Evolutionary conservation across 495 filamentous ascomycete genomes (phyloP).

Genomic region (Cercophora samala): DNA sequence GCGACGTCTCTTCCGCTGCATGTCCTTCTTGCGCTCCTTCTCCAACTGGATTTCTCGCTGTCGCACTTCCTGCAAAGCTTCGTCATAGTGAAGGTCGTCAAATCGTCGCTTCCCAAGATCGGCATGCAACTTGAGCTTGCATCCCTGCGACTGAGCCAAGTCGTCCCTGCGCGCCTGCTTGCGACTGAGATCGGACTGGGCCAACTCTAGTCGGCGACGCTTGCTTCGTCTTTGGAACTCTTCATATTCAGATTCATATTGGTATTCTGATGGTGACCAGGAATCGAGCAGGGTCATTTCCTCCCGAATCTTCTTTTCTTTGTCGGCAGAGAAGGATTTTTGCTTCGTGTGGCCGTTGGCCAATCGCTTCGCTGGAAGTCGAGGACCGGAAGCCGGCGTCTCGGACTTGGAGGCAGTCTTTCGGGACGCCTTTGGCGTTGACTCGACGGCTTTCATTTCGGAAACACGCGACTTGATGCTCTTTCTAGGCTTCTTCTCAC

Average conservation of each 20-base stretch:
- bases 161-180: slow-evolving; percentile 51
- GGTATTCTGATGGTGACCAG: slow-evolving; percentile 63
- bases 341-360: slow-evolving; percentile 51
- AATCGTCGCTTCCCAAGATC: slow-evolving; percentile 50
- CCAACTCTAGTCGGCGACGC: slow-evolving; percentile 62
- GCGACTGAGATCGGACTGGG: slow-evolving; percentile 53
- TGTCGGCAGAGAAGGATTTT: slow-evolving; percentile 56
- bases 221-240: slow-evolving; percentile 50
- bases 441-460: slow-evolving; percentile 37
- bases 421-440: slow-evolving; percentile 40
- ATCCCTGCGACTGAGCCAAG: slow-evolving; percentile 30
- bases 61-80: slow-evolving; percentile 79
- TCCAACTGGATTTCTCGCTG: slow-evolving; percentile 87
- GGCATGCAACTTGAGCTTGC: slow-evolving; percentile 46
- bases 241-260: slow-evolving; percentile 57
- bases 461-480: slow-evolving; percentile 45
- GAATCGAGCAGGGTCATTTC: slow-evolving; percentile 63
- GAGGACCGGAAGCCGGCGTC: slow-evolving; percentile 44
- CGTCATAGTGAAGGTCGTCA: slow-evolving; percentile 50
- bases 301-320: slow-evolving; percentile 65
- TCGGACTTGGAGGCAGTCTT: slow-evolving; percentile 43
- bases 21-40: slow-evolving; percentile 99
- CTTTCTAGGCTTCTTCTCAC: slow-evolving; percentile 38
- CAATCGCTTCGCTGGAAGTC: slow-evolving; percentile 47
- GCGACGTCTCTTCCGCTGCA: slow-evolving; percentile 94